Base-by-base conservation (phyloP, 768 basidiomycete genomes). In the Rossbeevera mucosa region DNA sequence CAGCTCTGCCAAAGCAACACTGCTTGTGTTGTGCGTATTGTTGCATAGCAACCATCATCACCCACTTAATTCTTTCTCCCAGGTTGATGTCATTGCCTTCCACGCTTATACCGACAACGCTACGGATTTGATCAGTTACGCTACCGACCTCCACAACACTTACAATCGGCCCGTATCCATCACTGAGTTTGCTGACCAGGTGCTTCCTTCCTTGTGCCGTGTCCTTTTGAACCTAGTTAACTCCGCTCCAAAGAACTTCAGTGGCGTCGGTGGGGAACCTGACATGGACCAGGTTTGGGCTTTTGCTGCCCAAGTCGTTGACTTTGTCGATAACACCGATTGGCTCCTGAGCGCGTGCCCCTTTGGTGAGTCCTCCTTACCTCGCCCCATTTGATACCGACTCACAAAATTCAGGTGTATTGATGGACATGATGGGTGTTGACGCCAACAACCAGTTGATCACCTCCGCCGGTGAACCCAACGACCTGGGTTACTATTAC, bases 121-220 rank as follows among this genome's bases (percentile, higher is more conserved):
- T 7, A 33, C 72, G 0, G 64, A 70, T 9, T 72, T 92, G 62
- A 77, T 80, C 48, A n/a, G 51, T 12, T 85, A 83, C 67, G 65
- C 85, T 45, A 59, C 60, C 8, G 58, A 68, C 1, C 77, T 78
- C 60, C 70, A 88, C 62, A 54, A 56, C 36, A 69, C 68, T 2
- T 83, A 80, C 60, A 29, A 52, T 12, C 29, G 53, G 47, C 60
- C 62, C 18, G 64, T 91, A 51, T 76, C 72, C 74, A 65, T 85
- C 52, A 86, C 86, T 4, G 90, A 93, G 62, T 83, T 80, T 59
- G 88, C 87, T 54, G 83, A 81, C 71, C 74, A 82, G 74, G 87
- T 81, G 58, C 16, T 53, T 53, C 26, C 16, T 31, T 6, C 2
- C n/a, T 11, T 6, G 7, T 24, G 13, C 5, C 28, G 50, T 31